A percentile compares a stretch with the other conserved stretches of the same genome.
Conservation (phyloP, 2,329 filamentous ascomycete genomes). For the Drechslerella dactyloides region DNA sequence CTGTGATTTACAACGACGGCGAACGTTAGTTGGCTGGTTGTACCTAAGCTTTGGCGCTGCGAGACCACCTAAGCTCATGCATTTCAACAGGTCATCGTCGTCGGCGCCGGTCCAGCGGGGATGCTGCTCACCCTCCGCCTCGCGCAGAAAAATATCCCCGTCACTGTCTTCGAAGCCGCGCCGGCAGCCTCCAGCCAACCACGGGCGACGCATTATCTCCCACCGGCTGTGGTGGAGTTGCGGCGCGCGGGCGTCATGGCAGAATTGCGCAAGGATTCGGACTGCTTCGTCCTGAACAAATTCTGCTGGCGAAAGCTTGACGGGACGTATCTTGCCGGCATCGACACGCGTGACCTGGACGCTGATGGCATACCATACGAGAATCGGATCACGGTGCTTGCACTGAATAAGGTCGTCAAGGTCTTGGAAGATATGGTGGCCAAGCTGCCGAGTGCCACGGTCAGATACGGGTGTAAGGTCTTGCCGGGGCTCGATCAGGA, state of each 20-base stretch:
- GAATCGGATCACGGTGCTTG: slow-evolving; percentile 60
- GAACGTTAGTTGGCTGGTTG: too few relatives aligned
- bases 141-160: slow-evolving; percentile 63
- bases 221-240: slow-evolving; percentile 66
- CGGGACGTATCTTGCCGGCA: slow-evolving; percentile 56
- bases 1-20: too few relatives aligned
- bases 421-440: slow-evolving; percentile 59
- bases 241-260: slow-evolving; percentile 67
- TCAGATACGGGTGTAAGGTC: slow-evolving; percentile 63
- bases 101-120: slow-evolving; percentile 63
- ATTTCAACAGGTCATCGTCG: slow-evolving; percentile 59
- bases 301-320: slow-evolving; percentile 61
- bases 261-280: slow-evolving; percentile 60
- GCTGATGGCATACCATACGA: slow-evolving; percentile 57
- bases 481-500: slow-evolving; percentile 61
- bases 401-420: slow-evolving; percentile 60
- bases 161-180: slow-evolving; percentile 66
- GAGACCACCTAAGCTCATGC: too few relatives aligned
- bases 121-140: slow-evolving; percentile 64
- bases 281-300: slow-evolving; percentile 58
- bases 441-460: slow-evolving; percentile 56
- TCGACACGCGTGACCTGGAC: slow-evolving; percentile 54
- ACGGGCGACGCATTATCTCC: slow-evolving; percentile 68
- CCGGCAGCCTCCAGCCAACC: slow-evolving; percentile 66
- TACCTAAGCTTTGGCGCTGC: too few relatives aligned